phyloP scores from a whole-genome alignment of 495 filamentous ascomycete genomes.

The Stereocaulon alpinum region DNA sequence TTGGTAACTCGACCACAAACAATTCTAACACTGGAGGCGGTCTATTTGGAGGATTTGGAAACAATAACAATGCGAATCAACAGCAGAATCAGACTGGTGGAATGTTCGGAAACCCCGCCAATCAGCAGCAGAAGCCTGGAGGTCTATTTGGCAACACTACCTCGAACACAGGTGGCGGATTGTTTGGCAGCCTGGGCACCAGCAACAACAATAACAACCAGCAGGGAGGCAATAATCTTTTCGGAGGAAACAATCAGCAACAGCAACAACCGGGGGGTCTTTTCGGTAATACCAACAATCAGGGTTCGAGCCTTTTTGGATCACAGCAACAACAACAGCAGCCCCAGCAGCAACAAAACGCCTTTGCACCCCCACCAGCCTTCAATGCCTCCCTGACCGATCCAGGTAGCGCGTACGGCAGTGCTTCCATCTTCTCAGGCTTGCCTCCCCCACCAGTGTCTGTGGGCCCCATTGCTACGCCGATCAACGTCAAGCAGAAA shows the following conservation, averaged over 20 bases:
- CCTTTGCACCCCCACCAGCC: conserved; percentile 47
- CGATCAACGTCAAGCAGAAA: conserved; percentile 64
- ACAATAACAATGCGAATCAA: conserved; percentile 29
- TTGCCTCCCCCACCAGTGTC: conserved; percentile 54
- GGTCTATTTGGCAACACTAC: conserved; percentile 37
- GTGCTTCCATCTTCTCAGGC: conserved; percentile 64
- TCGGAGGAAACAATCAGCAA: conserved; percentile 44
- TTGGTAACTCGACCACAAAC: conserved; percentile 30
- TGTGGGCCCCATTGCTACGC: conserved; percentile 77
- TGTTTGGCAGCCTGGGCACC: conserved; percentile 25
- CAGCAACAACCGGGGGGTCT: conserved; percentile 43
- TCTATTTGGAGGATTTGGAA: conserved; percentile 21
- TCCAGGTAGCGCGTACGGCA: conserved; percentile 66
- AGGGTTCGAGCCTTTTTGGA: conserved; percentile 53
- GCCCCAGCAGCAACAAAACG: conserved; percentile 37
- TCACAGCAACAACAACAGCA: conserved; percentile 42
- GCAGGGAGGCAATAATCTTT: conserved; percentile 51
- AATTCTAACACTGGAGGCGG: conserved; percentile 16
- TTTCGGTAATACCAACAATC: conserved; percentile 33
- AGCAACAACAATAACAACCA: conserved; percentile 29
- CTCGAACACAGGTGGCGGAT: conserved; percentile 28
- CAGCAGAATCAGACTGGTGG: conserved; percentile 30
- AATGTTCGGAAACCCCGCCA: conserved; percentile 35
- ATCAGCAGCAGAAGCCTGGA: conserved; percentile 37
- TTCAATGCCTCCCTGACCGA: conserved; percentile 69